Percentiles rank a stretch among this genome's conserved stretches.
Conservation (phyloP, 805 yeast genomes). For the Yarrowia deformans region DNA sequence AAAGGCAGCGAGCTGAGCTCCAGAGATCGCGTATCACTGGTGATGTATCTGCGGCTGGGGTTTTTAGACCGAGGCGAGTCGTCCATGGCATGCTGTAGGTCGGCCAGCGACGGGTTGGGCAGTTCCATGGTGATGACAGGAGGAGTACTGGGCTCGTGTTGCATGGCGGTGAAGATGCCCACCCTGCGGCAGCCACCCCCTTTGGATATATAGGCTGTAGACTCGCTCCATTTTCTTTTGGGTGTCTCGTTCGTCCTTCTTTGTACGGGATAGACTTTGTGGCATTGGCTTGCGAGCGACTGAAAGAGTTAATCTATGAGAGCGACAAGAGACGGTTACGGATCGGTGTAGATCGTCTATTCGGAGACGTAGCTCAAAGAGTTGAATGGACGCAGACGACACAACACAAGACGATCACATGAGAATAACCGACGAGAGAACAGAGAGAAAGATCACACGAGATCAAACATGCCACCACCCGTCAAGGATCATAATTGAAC, state of each 20-base stretch:
- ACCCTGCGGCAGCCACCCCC: neutral
- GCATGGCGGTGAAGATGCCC: neutral
- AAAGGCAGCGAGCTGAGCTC: slow-evolving; percentile 13
- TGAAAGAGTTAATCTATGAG: too few relatives aligned
- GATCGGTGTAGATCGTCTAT: neutral
- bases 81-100: slow-evolving; percentile 3
- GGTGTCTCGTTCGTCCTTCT: neutral
- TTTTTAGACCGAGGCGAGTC: neutral
- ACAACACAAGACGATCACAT: too few relatives aligned
- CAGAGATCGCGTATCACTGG: slow-evolving; percentile 11
- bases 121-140: slow-evolving; percentile 11
- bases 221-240: slow-evolving; percentile 6
- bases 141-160: slow-evolving; percentile 2
- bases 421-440: too few relatives aligned
- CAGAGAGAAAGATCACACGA: too few relatives aligned
- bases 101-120: slow-evolving; percentile 30
- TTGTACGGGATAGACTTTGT: slow-evolving; percentile 1
- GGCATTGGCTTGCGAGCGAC: neutral
- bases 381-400: too few relatives aligned
- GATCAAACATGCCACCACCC: neutral
- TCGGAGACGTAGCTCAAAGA: too few relatives aligned
- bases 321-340: slow-evolving; percentile 7
- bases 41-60: slow-evolving; percentile 26
- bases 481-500: neutral
- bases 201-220: slow-evolving; percentile 18